Conservation (phyloP, 2,329 filamentous ascomycete species). For the Herpotrichia juniperi region DNA sequence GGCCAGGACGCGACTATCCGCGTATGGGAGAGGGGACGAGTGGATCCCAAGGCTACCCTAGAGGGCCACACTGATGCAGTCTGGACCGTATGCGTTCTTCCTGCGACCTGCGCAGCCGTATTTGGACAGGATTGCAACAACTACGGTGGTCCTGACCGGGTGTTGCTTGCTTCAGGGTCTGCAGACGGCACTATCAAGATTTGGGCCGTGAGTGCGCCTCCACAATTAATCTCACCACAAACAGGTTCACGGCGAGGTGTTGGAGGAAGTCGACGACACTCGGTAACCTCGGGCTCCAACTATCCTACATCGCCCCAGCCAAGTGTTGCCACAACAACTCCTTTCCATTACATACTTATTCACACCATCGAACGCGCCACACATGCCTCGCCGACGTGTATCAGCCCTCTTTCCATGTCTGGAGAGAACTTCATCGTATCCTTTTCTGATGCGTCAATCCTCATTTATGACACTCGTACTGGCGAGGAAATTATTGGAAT, state of each 20-base stretch:
- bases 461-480: conserved; percentile 90
- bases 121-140: conserved; percentile 75
- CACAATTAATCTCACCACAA: conserved; percentile 81
- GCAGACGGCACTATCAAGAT: conserved; percentile 91
- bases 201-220: conserved; percentile 92
- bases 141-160: conserved; percentile 81
- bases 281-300: conserved; percentile 90
- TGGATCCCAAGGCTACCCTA: conserved; percentile 93
- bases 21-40: conserved; percentile 92
- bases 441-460: conserved; percentile 85
- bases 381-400: conserved; percentile 82
- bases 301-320: conserved; percentile 91
- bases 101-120: conserved; percentile 77
- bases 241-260: conserved; percentile 70
- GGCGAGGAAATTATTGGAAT: conserved; percentile 92
- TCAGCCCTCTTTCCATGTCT: conserved; percentile 80
- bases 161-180: conserved; percentile 87
- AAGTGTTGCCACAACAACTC: conserved; percentile 80
- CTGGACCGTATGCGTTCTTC: conserved; percentile 92
- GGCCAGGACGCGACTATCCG: conserved; percentile 92
- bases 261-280: conserved; percentile 83
- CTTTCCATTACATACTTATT: conserved; percentile 86
- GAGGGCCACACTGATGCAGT: conserved; percentile 95
- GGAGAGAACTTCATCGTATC: conserved; percentile 93
- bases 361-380: conserved; percentile 80